A percentile compares a stretch with the other conserved stretches of the same genome.
Evolutionary conservation across 306 rosid genomes (phyloP).

Genomic region (Vigna mungo): DNA sequence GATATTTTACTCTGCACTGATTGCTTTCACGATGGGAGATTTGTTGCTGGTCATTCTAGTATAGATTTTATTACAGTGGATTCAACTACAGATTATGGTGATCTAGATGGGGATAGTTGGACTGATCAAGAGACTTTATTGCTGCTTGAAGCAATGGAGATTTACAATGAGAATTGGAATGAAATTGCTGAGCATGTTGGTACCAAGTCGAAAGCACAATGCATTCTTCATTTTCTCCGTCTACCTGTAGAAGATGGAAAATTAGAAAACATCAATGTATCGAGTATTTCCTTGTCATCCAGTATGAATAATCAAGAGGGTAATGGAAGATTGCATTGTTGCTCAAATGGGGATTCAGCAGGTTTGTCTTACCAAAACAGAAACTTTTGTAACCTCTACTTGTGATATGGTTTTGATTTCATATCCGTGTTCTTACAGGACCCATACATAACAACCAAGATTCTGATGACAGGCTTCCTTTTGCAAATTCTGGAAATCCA

Average conservation of each 20-base stretch:
- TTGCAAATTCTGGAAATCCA: constrained; percentile 17
- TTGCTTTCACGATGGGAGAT: constrained; percentile 13
- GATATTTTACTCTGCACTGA: constrained; percentile 15
- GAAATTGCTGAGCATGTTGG: constrained; percentile 24
- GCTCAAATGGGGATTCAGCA: not conserved
- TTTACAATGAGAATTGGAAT: constrained; percentile 16
- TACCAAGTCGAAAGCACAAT: constrained; percentile 13
- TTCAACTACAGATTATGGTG: not conserved
- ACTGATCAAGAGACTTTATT: constrained; percentile 4
- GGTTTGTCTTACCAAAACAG: not conserved
- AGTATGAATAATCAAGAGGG: constrained; percentile 1
- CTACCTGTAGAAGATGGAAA: constrained; percentile 16
- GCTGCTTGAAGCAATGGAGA: constrained; percentile 7
- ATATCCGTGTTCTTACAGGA: not conserved
- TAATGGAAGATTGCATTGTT: constrained; percentile 14
- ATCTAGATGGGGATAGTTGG: constrained; percentile 8
- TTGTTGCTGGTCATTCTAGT: constrained; percentile 8
- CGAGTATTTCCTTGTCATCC: not conserved
- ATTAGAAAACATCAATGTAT: constrained; percentile 7
- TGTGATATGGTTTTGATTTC: constrained; percentile 2
- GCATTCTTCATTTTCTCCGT: constrained; percentile 27
- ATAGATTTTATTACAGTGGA: constrained; percentile 7
- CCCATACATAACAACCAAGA: not conserved
- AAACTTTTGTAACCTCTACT: not conserved
- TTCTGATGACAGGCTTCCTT: constrained; percentile 16